Percentiles rank a stretch among this genome's conserved stretches.
Conservation (phyloP, 306 rosid species). For the Vigna unguiculata region DNA sequence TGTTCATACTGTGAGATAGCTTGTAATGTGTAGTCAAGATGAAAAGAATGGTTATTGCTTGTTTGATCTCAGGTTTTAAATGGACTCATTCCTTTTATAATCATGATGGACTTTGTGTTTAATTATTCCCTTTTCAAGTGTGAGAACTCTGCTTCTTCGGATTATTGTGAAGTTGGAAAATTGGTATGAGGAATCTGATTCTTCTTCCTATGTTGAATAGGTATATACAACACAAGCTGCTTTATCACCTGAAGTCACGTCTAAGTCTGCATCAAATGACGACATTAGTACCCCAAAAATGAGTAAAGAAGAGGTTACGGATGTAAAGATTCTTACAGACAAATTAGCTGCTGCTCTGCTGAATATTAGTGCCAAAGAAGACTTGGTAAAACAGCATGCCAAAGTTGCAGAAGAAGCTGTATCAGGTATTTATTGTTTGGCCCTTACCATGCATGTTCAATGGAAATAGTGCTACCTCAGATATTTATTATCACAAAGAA, state of each 20-base stretch:
- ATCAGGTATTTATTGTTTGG: slow-evolving; percentile 55
- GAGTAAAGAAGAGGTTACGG: slow-evolving; percentile 50
- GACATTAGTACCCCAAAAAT: slow-evolving; percentile 45
- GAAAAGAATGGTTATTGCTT: slow-evolving; percentile 34
- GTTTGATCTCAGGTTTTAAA: slow-evolving; percentile 23
- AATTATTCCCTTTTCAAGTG: slow-evolving; percentile 4
- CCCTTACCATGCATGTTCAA: slow-evolving; percentile 33
- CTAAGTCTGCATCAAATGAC: slow-evolving; percentile 57
- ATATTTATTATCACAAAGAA: slow-evolving; percentile 15
- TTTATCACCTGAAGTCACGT: slow-evolving; percentile 72
- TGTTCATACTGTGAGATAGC: slow-evolving; percentile 6
- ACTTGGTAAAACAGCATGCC: slow-evolving; percentile 78
- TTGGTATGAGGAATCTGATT: slow-evolving; percentile 26
- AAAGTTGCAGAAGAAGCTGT: slow-evolving; percentile 94
- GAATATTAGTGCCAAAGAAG: slow-evolving; percentile 72
- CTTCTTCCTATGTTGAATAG: slow-evolving; percentile 49
- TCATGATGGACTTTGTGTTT: slow-evolving; percentile 13
- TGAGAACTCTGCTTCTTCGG: slow-evolving; percentile 27
- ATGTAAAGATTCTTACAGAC: slow-evolving; percentile 60
- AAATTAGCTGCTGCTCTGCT: slow-evolving; percentile 72
- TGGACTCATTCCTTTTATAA: slow-evolving; percentile 5
- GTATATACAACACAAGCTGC: slow-evolving; percentile 59
- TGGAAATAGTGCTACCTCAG: slow-evolving; percentile 30
- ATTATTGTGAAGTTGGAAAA: slow-evolving; percentile 33
- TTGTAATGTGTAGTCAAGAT: slow-evolving; percentile 24